Evolutionary conservation across 768 basidiomycete species (phyloP).

Genomic region (Trametes meyenii): DNA sequence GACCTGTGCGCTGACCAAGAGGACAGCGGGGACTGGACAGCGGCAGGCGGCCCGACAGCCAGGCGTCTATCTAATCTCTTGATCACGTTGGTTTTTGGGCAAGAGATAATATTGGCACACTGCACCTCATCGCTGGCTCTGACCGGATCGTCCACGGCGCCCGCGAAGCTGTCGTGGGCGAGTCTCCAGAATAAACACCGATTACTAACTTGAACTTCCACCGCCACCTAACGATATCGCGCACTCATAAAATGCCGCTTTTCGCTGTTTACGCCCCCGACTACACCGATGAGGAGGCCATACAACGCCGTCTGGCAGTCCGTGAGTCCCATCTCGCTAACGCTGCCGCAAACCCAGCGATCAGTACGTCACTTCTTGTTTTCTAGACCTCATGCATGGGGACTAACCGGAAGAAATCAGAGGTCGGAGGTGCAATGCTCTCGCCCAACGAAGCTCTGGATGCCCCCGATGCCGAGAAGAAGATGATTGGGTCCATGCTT

Average conservation of each 20-base stretch:
- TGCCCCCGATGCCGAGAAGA: conserved; percentile 43
- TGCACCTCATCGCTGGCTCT: neutral
- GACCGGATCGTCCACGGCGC: conserved; percentile 8
- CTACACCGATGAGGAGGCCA: conserved; percentile 58
- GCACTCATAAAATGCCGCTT: conserved; percentile 6
- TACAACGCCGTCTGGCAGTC: conserved; percentile 60
- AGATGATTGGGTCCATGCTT: conserved; percentile 60
- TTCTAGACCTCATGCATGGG: neutral
- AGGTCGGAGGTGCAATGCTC: conserved; percentile 28
- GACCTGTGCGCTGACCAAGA: conserved; percentile 11
- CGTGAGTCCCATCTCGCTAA: conserved; percentile 53
- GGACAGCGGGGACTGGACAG: conserved; percentile 7
- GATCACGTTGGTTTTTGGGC: no score
- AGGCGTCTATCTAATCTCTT: conserved; percentile 15
- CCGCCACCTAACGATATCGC: neutral
- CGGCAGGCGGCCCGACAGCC: neutral
- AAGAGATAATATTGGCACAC: neutral
- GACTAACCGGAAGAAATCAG: neutral
- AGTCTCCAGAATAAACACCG: neutral
- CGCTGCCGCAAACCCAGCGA: conserved; percentile 44
- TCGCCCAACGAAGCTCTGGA: conserved; percentile 25
- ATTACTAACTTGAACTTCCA: neutral
- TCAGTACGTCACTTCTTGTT: conserved; percentile 46
- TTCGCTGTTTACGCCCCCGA: conserved; percentile 73
- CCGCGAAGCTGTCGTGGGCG: neutral